phyloP scores from a whole-genome alignment of 2,329 filamentous ascomycete species.

The Aspergillus tubingensis region DNA sequence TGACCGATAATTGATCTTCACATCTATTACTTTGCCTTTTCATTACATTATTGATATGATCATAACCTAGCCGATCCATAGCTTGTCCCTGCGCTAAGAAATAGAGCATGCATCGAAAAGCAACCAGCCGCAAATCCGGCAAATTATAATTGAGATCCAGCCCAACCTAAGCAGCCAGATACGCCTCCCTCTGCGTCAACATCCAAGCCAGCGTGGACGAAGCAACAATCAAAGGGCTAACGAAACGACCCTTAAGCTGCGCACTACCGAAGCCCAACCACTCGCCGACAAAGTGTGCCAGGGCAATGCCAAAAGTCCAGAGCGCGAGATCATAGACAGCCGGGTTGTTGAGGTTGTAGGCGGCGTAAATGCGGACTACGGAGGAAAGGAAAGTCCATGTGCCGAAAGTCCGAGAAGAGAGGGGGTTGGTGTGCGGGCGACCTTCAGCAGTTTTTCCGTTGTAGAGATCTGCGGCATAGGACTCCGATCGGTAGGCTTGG shows the following conservation, averaged over 20 bases:
- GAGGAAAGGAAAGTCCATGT: constrained; percentile 83
- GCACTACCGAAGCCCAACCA: constrained; percentile 77
- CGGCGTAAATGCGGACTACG: constrained; percentile 77
- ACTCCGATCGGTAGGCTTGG: constrained; percentile 77
- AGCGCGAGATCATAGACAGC: constrained; percentile 77
- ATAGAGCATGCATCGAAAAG: background rate
- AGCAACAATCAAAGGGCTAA: constrained; percentile 60
- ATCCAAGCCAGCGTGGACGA: constrained; percentile 63
- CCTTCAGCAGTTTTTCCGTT: constrained; percentile 56
- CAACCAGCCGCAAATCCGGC: background rate
- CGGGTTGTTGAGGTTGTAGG: constrained; percentile 74
- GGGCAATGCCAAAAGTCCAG: constrained; percentile 78
- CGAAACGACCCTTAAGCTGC: constrained; percentile 61
- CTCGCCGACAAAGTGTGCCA: constrained; percentile 77
- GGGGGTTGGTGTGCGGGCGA: constrained; percentile 63
- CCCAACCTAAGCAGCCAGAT: constrained; percentile 30
- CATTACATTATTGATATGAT: background rate
- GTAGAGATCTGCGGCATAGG: constrained; percentile 86
- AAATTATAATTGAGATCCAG: constrained; percentile 10
- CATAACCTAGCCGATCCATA: background rate
- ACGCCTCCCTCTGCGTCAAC: constrained; percentile 55
- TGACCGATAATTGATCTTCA: background rate
- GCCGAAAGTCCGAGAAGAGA: constrained; percentile 78
- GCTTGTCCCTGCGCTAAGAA: background rate
- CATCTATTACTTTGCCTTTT: background rate